phyloP scores from a whole-genome alignment of 768 basidiomycete species.

The Psilocybe tampanensis region DNA sequence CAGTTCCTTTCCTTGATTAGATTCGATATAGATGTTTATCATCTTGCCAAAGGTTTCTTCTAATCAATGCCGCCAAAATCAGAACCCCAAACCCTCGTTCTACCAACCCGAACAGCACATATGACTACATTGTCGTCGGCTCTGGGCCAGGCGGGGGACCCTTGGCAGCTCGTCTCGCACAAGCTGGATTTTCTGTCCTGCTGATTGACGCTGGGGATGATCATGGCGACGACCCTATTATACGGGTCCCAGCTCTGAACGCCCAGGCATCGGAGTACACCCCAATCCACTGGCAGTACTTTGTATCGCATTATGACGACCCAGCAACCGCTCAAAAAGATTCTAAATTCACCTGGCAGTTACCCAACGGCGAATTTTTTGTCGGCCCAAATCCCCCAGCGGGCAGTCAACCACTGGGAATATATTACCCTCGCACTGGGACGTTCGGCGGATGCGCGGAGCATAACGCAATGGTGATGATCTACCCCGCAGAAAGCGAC shows the following conservation, averaged over 20 bases:
- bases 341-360: slow-evolving; percentile 9
- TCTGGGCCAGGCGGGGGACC: slow-evolving; percentile 12
- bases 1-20: no score
- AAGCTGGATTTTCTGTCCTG: slow-evolving; percentile 9
- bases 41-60: neutral
- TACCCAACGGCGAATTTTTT: slow-evolving; percentile 5
- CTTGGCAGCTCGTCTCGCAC: slow-evolving; percentile 9
- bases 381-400: slow-evolving; percentile 12
- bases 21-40: no score
- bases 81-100: neutral
- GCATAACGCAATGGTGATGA: slow-evolving; percentile 9
- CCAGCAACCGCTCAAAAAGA: slow-evolving; percentile 2
- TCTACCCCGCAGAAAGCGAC: slow-evolving; percentile 9
- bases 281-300: slow-evolving; percentile 8
- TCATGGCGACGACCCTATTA: slow-evolving; percentile 4
- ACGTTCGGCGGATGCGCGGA: slow-evolving; percentile 14
- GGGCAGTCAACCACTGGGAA: slow-evolving; percentile 6
- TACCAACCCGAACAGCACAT: neutral
- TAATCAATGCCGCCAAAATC: neutral
- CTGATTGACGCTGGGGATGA: slow-evolving; percentile 11
- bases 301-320: slow-evolving; percentile 10
- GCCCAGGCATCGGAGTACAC: slow-evolving; percentile 5
- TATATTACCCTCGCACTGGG: slow-evolving; percentile 8
- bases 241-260: slow-evolving; percentile 4
- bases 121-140: slow-evolving; percentile 10